phyloP scores from a whole-genome alignment of 495 filamentous ascomycete species.

The Clavariopsis aquatica region DNA sequence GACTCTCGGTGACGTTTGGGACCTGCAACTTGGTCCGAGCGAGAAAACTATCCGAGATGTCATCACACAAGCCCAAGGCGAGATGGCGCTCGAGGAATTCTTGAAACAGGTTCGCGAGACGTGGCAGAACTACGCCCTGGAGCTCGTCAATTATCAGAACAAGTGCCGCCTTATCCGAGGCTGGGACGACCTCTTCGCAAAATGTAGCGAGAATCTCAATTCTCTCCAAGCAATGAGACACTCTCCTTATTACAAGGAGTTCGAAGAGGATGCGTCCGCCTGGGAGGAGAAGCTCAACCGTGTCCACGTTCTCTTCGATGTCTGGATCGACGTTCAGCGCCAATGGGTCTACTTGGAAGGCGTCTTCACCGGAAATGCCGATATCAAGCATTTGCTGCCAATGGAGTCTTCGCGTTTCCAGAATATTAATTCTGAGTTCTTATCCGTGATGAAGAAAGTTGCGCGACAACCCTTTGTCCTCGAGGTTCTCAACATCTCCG shows the following conservation, averaged over 20 bases:
- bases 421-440: slow-evolving; percentile 98
- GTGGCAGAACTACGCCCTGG: slow-evolving; percentile 91
- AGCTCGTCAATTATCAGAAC: slow-evolving; percentile 95
- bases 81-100: slow-evolving; percentile 98
- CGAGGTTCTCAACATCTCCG: slow-evolving; percentile 91
- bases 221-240: slow-evolving; percentile 98
- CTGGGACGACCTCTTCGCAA: slow-evolving; percentile 97
- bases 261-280: slow-evolving; percentile 90
- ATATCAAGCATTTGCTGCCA: slow-evolving; percentile 97
- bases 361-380: slow-evolving; percentile 96
- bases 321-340: slow-evolving; percentile 99
- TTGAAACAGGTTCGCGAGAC: slow-evolving; percentile 94
- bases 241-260: slow-evolving; percentile 98
- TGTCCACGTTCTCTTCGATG: slow-evolving; percentile 95
- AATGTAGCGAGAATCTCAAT: slow-evolving; percentile 96
- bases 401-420: slow-evolving; percentile 95
- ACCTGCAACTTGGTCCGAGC: slow-evolving; percentile 82
- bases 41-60: slow-evolving; percentile 87
- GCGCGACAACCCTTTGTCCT: slow-evolving; percentile 92
- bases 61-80: slow-evolving; percentile 92
- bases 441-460: slow-evolving; percentile 97
- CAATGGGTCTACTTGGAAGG: slow-evolving; percentile 99
- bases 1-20: slow-evolving; percentile 96
- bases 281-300: slow-evolving; percentile 99
- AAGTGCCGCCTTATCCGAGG: slow-evolving; percentile 96